phyloP scores from a whole-genome alignment of 768 basidiomycete genomes.

The Amanita subjunquillea region DNA sequence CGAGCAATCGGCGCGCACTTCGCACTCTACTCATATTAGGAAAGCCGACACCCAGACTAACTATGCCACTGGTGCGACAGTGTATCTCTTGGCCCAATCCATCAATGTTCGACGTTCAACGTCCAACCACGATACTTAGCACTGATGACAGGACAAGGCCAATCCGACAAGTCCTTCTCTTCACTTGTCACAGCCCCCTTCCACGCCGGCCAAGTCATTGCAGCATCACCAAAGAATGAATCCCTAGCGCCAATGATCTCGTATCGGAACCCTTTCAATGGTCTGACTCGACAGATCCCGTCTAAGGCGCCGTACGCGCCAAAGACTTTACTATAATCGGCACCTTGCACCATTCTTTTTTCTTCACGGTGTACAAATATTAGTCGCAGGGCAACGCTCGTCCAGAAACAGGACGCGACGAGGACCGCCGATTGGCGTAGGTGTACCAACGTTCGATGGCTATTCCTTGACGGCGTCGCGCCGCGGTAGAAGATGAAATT shows the following conservation, averaged over 20 bases:
- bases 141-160: constrained; percentile 16
- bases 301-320: constrained; percentile 47
- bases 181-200: constrained; percentile 57
- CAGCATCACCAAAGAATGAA: constrained; percentile 22
- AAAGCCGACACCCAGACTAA: constrained; percentile 36
- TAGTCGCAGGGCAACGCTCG: no score
- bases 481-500: no score
- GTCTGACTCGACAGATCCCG: constrained; percentile 58
- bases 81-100: constrained; percentile 13
- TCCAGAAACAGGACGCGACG: not conserved
- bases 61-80: constrained; percentile 33
- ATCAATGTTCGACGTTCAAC: not conserved
- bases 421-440: no score
- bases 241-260: constrained; percentile 27
- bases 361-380: no score
- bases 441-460: no score
- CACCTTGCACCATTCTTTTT: not conserved
- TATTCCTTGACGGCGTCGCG: no score
- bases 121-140: constrained; percentile 1
- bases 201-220: constrained; percentile 49
- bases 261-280: constrained; percentile 41
- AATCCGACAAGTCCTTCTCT: constrained; percentile 36
- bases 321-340: constrained; percentile 43
- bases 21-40: constrained; percentile 20
- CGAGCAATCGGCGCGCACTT: not conserved